Evolutionary conservation across 2,329 filamentous ascomycete genomes (phyloP).

Genomic region (Zopfia rhizophila): DNA sequence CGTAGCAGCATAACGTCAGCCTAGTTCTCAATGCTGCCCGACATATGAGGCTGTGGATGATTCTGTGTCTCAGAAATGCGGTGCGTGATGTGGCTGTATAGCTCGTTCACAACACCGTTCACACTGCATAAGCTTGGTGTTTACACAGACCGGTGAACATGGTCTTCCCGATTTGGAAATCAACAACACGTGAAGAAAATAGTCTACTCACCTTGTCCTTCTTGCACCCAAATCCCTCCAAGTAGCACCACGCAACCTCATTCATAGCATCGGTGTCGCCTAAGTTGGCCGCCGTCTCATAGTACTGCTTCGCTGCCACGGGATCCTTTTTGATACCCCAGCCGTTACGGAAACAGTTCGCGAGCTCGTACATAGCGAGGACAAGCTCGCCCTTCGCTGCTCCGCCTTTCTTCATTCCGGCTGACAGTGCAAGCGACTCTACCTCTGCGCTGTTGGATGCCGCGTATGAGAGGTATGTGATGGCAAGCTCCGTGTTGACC

Average conservation of each 20-base stretch:
- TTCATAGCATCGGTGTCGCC: slow-evolving; percentile 99
- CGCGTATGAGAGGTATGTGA: slow-evolving; percentile 86
- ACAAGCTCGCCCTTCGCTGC: slow-evolving; percentile 96
- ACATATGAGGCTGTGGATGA: slow-evolving; percentile 50
- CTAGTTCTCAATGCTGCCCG: slow-evolving; percentile 51
- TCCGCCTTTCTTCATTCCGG: slow-evolving; percentile 91
- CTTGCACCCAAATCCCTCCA: slow-evolving; percentile 95
- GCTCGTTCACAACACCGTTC: slow-evolving; percentile 34
- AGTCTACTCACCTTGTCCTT: slow-evolving; percentile 90
- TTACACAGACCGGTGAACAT: slow-evolving; percentile 38
- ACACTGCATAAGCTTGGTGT: slow-evolving; percentile 28
- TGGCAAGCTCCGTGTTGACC: slow-evolving; percentile 75
- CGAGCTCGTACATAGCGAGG: slow-evolving; percentile 94
- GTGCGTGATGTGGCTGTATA: slow-evolving; percentile 37
- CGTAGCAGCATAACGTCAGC: slow-evolving; percentile 46
- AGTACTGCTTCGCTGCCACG: slow-evolving; percentile 88
- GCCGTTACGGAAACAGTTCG: slow-evolving; percentile 90
- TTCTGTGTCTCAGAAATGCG: slow-evolving; percentile 37
- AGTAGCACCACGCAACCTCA: slow-evolving; percentile 93
- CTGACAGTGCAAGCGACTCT: slow-evolving; percentile 84
- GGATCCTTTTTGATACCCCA: slow-evolving; percentile 92
- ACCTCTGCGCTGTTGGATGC: slow-evolving; percentile 90
- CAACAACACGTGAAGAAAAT: slow-evolving; percentile 16
- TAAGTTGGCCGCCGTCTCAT: slow-evolving; percentile 95
- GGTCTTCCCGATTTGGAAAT: slow-evolving; percentile 14